These are phyloP conservation scores for Penicillium palitans DNA, from an alignment of 2,329 filamentous ascomycete genomes.

Conservation along the genomic window DNA sequence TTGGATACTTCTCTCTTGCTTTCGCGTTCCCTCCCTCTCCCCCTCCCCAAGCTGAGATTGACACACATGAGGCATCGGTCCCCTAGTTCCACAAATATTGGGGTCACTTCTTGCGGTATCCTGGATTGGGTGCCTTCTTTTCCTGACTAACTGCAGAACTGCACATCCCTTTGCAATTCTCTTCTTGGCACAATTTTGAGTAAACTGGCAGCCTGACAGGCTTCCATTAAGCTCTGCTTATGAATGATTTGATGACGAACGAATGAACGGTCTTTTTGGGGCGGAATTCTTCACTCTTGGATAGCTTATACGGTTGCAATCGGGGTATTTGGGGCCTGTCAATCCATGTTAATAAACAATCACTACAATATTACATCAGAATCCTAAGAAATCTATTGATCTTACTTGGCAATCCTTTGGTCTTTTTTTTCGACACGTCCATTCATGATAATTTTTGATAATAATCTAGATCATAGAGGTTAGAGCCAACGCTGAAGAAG, in stretches of 20 bases:
- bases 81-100: not conserved
- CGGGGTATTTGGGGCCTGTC: not conserved
- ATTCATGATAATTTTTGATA: constrained; percentile 7
- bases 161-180: not conserved
- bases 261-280: constrained; percentile 7
- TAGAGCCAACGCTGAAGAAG: not conserved
- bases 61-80: not conserved
- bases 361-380: not conserved
- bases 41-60: not conserved
- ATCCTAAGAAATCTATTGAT: not conserved
- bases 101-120: not conserved
- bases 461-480: not conserved
- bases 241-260: constrained; percentile 23
- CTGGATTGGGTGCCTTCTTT: not conserved
- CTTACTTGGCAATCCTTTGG: not conserved
- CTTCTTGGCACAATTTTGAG: not conserved
- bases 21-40: too few species aligned
- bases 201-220: not conserved
- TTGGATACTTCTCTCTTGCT: not conserved
- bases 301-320: not conserved
- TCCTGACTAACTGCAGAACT: not conserved
- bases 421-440: constrained; percentile 1
- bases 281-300: constrained; percentile 6
- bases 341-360: not conserved
- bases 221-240: not conserved